Evolutionary conservation across 805 yeast genomes (phyloP).

Genomic region (Nakazawaea sp.): DNA sequence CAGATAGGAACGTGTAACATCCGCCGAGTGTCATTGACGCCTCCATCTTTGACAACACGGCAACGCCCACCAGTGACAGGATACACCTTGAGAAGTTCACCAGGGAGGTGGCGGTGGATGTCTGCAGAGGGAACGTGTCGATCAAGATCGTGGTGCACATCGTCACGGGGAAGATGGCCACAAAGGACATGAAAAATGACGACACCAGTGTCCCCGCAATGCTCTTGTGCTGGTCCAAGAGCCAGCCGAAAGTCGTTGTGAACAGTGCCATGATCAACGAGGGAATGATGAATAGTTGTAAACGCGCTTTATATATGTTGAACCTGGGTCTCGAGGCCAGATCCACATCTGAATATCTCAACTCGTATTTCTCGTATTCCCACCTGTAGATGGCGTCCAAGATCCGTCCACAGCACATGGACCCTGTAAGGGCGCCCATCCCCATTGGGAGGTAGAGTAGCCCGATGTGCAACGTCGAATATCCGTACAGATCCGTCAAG

Average conservation of each 20-base stretch:
- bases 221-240: constrained; percentile 35
- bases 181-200: constrained; percentile 44
- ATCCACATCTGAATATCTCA: constrained; percentile 12
- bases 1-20: constrained; percentile 55
- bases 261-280: constrained; percentile 30
- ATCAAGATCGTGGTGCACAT: constrained; percentile 56
- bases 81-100: constrained; percentile 60
- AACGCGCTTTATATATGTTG: constrained; percentile 43
- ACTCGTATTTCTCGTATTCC: constrained; percentile 23
- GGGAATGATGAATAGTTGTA: constrained; percentile 36
- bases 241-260: constrained; percentile 58
- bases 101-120: constrained; percentile 63
- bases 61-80: constrained; percentile 55
- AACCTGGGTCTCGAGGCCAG: constrained; percentile 24
- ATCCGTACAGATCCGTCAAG: constrained; percentile 41
- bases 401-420: constrained; percentile 49
- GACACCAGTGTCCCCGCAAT: constrained; percentile 47
- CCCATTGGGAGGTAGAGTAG: constrained; percentile 73
- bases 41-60: constrained; percentile 50
- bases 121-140: constrained; percentile 55
- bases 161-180: constrained; percentile 44
- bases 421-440: constrained; percentile 53
- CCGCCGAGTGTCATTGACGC: constrained; percentile 57
- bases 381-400: constrained; percentile 44
- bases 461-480: constrained; percentile 54